Percentiles rank a stretch among this genome's conserved stretches.
phyloP scores from a whole-genome alignment of 1,284 basidiomycete species.

The Tetrapyrgos nigripes region DNA sequence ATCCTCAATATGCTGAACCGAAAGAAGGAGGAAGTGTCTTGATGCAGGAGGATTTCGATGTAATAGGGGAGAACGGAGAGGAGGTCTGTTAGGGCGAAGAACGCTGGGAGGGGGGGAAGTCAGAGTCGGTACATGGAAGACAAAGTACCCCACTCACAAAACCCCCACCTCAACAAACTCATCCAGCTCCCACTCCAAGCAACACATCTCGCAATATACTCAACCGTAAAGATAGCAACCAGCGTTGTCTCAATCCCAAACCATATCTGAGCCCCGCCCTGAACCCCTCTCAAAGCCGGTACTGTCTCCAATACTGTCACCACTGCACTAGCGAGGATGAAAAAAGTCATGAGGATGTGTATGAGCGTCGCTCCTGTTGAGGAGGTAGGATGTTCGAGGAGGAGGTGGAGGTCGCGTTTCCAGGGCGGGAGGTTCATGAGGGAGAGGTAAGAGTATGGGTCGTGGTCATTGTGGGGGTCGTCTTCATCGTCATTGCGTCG shows the following conservation, averaged over 20 bases:
- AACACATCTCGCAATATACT: slow-evolving; percentile 70
- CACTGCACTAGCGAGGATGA: slow-evolving; percentile 75
- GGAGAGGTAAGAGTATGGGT: no score
- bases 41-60: slow-evolving; percentile 80
- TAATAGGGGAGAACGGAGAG: slow-evolving; percentile 89
- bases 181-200: slow-evolving; percentile 72
- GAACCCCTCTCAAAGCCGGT: slow-evolving; percentile 77
- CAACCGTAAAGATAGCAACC: slow-evolving; percentile 84
- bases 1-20: slow-evolving; percentile 87
- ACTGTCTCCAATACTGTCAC: slow-evolving; percentile 88
- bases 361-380: slow-evolving; percentile 70
- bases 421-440: slow-evolving; percentile 61
- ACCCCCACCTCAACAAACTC: slow-evolving; percentile 66
- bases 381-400: slow-evolving; percentile 74
- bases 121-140: slow-evolving; percentile 3
- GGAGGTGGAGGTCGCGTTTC: slow-evolving; percentile 62
- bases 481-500: no score
- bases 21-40: slow-evolving; percentile 90
- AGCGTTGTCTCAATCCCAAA: slow-evolving; percentile 80
- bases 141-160: slow-evolving; percentile 55
- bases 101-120: slow-evolving; percentile 53
- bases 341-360: slow-evolving; percentile 65
- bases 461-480: no score
- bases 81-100: slow-evolving; percentile 86
- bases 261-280: slow-evolving; percentile 63